Conservation (phyloP, 306 rosid species). For the Pterocarpus macrocarpus region DNA sequence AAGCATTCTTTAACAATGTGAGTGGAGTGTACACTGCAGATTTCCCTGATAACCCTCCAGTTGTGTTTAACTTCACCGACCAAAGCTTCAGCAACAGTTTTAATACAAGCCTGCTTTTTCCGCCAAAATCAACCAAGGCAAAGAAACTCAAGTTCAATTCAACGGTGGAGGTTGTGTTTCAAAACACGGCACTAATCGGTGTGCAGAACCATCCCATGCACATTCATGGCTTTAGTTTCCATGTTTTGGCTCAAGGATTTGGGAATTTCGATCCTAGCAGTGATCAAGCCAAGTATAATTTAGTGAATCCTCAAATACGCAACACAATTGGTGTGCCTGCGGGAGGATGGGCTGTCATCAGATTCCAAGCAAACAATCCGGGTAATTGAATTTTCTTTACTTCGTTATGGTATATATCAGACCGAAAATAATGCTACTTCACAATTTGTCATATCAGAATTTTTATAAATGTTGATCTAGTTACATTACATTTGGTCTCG, state of each 20-base stretch:
- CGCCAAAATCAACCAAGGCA: constrained; percentile 61
- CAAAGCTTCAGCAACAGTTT: neutral
- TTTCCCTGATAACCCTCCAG: constrained; percentile 61
- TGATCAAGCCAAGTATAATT: constrained; percentile 48
- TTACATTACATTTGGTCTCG: too few relatives aligned
- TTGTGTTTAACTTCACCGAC: constrained; percentile 58
- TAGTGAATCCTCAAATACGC: constrained; percentile 51
- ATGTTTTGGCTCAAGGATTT: constrained; percentile 46
- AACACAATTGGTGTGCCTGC: constrained; percentile 61
- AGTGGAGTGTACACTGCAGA: constrained; percentile 56
- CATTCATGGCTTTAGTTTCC: constrained; percentile 37
- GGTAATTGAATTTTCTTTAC: neutral
- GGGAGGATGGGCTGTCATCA: constrained; percentile 68
- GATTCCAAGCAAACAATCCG: constrained; percentile 43
- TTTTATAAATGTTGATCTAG: too few relatives aligned
- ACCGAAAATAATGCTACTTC: too few relatives aligned
- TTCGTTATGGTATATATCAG: too few relatives aligned
- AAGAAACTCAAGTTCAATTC: constrained; percentile 65
- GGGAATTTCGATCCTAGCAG: constrained; percentile 46
- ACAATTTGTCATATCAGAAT: too few relatives aligned
- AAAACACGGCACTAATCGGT: constrained; percentile 55
- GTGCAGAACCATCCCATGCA: constrained; percentile 44
- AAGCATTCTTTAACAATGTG: constrained; percentile 46
- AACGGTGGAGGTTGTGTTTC: constrained; percentile 68
- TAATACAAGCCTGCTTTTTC: constrained; percentile 5